These are phyloP conservation scores for Flagelloscypha sp. DNA, from an alignment of 768 basidiomycete species.

Conservation along the genomic window DNA sequence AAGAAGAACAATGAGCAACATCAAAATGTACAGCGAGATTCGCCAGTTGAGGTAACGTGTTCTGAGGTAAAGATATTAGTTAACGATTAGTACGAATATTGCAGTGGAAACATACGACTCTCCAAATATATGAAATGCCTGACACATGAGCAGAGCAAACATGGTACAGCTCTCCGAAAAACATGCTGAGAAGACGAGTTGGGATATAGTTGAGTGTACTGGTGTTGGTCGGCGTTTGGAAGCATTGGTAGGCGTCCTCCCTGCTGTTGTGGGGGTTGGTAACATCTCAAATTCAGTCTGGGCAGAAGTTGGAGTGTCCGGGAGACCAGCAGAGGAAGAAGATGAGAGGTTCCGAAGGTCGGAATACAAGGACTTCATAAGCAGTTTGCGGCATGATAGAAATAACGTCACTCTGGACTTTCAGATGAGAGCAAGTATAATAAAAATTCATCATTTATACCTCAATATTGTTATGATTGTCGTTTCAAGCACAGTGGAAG, in stretches of 20 bases:
- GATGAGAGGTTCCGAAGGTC: constrained; percentile 45
- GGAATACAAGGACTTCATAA: constrained; percentile 50
- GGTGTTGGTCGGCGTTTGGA: too few relatives aligned
- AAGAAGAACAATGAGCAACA: constrained; percentile 53
- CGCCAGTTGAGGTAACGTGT: constrained; percentile 61
- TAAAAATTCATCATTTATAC: too few relatives aligned
- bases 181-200: constrained; percentile 56
- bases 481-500: too few relatives aligned
- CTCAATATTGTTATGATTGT: too few relatives aligned
- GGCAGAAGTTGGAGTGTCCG: constrained; percentile 5
- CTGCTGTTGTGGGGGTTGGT: constrained; percentile 7
- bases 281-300: constrained; percentile 8
- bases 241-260: too few relatives aligned
- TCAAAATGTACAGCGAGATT: constrained; percentile 53
- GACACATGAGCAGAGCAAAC: constrained; percentile 66
- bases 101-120: constrained; percentile 35
- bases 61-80: constrained; percentile 23
- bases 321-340: constrained; percentile 15
- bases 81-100: constrained; percentile 3
- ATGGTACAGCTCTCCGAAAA: constrained; percentile 71
- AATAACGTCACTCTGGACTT: constrained; percentile 48
- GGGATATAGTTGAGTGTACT: constrained; percentile 49
- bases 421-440: too few relatives aligned
- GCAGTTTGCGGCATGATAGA: constrained; percentile 48
- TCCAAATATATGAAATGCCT: constrained; percentile 49